Evolutionary conservation across 768 basidiomycete genomes (phyloP).

Genomic region (Termitomyces sp.): DNA sequence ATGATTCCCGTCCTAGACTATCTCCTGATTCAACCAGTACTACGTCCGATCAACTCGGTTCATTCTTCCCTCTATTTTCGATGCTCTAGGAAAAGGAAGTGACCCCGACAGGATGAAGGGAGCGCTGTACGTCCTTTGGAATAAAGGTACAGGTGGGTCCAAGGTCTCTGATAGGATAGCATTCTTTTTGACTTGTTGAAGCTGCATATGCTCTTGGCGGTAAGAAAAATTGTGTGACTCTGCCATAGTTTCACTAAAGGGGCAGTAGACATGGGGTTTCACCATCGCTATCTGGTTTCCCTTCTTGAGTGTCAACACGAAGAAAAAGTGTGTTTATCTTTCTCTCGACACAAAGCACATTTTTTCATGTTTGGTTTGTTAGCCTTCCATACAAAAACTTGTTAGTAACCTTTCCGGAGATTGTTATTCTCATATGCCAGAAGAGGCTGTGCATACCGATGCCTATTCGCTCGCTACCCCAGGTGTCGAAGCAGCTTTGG

Average conservation of each 20-base stretch:
- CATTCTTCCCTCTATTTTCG: conserved; percentile 57
- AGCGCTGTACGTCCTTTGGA: conserved; percentile 76
- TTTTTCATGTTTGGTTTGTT: conserved; percentile 4
- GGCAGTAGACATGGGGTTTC: conserved; percentile 50
- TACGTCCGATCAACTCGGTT: conserved; percentile 71
- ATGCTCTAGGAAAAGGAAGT: conserved; percentile 64
- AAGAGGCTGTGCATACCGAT: conserved; percentile 64
- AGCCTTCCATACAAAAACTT: conserved; percentile 79
- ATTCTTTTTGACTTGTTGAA: conserved; percentile 21
- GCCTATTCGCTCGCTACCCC: conserved; percentile 50
- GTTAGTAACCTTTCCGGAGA: conserved; percentile 62
- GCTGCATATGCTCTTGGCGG: conserved; percentile 71
- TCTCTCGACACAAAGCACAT: neutral
- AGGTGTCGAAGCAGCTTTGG: conserved; percentile 45
- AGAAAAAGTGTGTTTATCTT: conserved; percentile 60
- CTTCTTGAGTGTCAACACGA: conserved; percentile 79
- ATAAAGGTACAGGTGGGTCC: conserved; percentile 62
- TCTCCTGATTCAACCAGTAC: conserved; percentile 38
- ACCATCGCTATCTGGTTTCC: conserved; percentile 55
- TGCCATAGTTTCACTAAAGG: conserved; percentile 6
- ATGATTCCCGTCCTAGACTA: neutral
- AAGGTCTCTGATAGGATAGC: neutral
- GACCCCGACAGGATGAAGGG: conserved; percentile 97
- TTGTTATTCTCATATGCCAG: conserved; percentile 53
- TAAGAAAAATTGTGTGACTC: conserved; percentile 26